A percentile compares a stretch with the other conserved stretches of the same genome.
Evolutionary conservation across 1,284 basidiomycete genomes (phyloP).

Genomic region (Cryptococcus sp.): DNA sequence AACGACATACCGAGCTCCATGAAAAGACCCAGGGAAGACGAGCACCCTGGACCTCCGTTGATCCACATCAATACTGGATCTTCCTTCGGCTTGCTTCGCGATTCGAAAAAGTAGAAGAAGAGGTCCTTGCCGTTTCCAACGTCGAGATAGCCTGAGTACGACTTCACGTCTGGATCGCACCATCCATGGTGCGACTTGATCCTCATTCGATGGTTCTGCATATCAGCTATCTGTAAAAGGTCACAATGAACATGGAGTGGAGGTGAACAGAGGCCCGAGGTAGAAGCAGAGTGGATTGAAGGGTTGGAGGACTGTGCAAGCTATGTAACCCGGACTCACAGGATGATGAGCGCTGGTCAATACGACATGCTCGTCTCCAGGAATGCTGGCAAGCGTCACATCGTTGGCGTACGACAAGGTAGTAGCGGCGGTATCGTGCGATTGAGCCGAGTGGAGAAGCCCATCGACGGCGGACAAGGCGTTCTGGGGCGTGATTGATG

Average conservation of each 20-base stretch:
- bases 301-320: background rate
- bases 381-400: conserved; percentile 26
- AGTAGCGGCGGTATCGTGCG: conserved; percentile 5
- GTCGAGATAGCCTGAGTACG: conserved; percentile 50
- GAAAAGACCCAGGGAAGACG: conserved; percentile 49
- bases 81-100: conserved; percentile 58
- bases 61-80: conserved; percentile 50
- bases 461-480: conserved; percentile 26
- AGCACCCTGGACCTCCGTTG: conserved; percentile 49
- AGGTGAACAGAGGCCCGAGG: no score
- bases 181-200: conserved; percentile 46
- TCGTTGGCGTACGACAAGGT: conserved; percentile 30
- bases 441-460: conserved; percentile 17
- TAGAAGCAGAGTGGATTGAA: background rate
- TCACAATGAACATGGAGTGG: no score
- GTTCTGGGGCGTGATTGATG: conserved; percentile 23
- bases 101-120: conserved; percentile 85
- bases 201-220: conserved; percentile 36
- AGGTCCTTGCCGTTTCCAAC: conserved; percentile 65
- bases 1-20: conserved; percentile 48
- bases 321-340: conserved; percentile 15
- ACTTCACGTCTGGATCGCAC: conserved; percentile 45
- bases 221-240: background rate
- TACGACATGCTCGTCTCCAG: conserved; percentile 26
- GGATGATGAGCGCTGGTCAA: conserved; percentile 30